A percentile compares a stretch with the other conserved stretches of the same genome.
These are phyloP conservation scores for Copromyces sp. DNA, from an alignment of 495 filamentous ascomycete species.

Conservation along the genomic window DNA sequence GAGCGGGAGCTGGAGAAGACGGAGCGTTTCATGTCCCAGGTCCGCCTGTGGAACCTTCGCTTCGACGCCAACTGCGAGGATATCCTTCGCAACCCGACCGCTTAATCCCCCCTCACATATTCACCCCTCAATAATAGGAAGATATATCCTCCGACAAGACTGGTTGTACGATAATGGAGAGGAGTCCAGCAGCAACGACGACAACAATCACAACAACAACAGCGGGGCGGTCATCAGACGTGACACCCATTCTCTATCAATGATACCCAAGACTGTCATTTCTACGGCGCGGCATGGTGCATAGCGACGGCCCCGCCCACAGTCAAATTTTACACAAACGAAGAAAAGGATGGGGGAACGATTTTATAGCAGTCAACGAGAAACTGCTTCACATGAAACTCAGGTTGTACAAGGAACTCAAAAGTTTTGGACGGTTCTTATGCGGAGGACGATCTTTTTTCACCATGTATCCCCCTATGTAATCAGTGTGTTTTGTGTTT, in stretches of 20 bases:
- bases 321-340: not conserved
- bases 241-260: not conserved
- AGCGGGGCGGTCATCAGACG: not conserved
- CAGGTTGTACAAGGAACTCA: constrained; percentile 4
- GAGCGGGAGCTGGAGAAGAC: constrained; percentile 87
- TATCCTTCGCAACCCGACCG: constrained; percentile 55
- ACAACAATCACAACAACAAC: not conserved
- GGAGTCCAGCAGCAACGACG: constrained; percentile 12
- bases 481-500: not conserved
- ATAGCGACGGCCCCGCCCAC: not conserved
- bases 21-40: constrained; percentile 87
- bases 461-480: not conserved
- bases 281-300: not conserved
- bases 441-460: not conserved
- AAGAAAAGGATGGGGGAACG: not conserved
- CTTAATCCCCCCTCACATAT: constrained; percentile 22
- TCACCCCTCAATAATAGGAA: constrained; percentile 4
- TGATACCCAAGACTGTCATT: not conserved
- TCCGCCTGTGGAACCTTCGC: constrained; percentile 88
- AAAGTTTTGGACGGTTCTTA: constrained; percentile 4
- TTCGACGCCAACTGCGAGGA: constrained; percentile 97
- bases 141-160: constrained; percentile 10
- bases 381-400: not conserved
- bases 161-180: constrained; percentile 26
- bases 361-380: not conserved